Evolutionary conservation across 2,329 filamentous ascomycete species (phyloP), one percentile per base, ranked within the genome.

Genomic region (Curvularia eragrostidis): DNA sequence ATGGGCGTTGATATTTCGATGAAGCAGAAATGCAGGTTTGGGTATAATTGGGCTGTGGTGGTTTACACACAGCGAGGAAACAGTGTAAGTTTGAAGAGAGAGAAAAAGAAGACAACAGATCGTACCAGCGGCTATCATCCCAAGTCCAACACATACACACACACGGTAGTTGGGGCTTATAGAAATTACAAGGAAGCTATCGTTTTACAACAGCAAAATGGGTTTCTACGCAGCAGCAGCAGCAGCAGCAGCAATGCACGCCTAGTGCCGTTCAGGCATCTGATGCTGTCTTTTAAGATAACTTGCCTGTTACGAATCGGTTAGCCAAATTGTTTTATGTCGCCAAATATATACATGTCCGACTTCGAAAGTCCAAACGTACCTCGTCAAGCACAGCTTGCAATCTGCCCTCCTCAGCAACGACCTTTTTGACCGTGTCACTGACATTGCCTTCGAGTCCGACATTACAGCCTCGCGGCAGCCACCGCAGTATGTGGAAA

Each of bases 401-500:
- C 57, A 81, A 50, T 36, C 72, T 74, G 10, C 75, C 73, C 65
- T 81, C 78, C 66, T 79, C 78, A 38, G 70, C 70, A 23, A 81
- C 78, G 30, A 81, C 79, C 44, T 62, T 67, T 59, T 72, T 71
- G 13, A 81, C 77, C 60, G 75, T 72, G 28, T 75, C 69, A 47
- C 71, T 74, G 9, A 77, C 76, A 41, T 73, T 74, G 1, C 79
- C 79, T 56, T 77, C 71, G 6, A 81, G 62, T 24, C 73, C 64
- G 5, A 81, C 77, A 48, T 73, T 71, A 50, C 77, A 80, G n/a
- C 72, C 68, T 60, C 75, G 69, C 2, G 80, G 79, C 56, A 82
- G 61, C 79, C 79, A 82, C 13, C 79, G 61, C 36, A 82, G 63
- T 32, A 81, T 81, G 56, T 80, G 79, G 56, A 82, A 82, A 0